Base-by-base conservation (phyloP, 306 rosid genomes). In the Cucurbita argyrosperma region DNA sequence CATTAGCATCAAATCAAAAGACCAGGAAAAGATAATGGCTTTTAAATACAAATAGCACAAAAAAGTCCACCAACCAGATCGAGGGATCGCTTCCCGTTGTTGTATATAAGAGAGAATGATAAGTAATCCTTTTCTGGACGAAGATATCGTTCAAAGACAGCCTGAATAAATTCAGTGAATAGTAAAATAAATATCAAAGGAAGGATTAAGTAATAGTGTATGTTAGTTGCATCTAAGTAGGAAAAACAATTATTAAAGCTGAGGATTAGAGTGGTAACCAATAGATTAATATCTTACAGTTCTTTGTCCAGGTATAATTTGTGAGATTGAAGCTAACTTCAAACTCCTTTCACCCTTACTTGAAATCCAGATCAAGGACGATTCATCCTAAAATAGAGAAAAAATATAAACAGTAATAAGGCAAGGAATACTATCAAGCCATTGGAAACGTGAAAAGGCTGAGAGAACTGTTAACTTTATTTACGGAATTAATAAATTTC, bases 231-330 rank as follows among this genome's bases (percentile, higher is more conserved):
- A 56, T 43, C 69, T 30, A 77, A 16, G 66, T 54, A 77, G 73
- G 60, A 61, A 47, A 16, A 26, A 63, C 9, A 4, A 62, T 47
- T 52, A 59, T 3, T 38, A 76, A 26, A 59, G 19, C 23, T 75
- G 42, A 45, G 63, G 55, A 82, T 52, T 19, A 38, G 76, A 21
- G 70, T 70, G 66, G 55, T 70, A 50, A 23, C 37, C 19, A 75
- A 75, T 16, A 49, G 35, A 62, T 18, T n/a, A 35, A 82, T 72
- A 85, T 85, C 97, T 86, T 80, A 94, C 98, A 72, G 96, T 94
- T 94, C 97, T 89, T 86, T 90, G 98, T 64, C 98, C 97, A 71
- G 98, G 96, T 74, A 94, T 84, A 78, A 94, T 88, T 86, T 88
- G 83, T 52, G 94, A 89, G 77, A 94, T 90, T 74, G 96, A 85